phyloP scores from a whole-genome alignment of 306 rosid species.

The Mimosa bimucronata region DNA sequence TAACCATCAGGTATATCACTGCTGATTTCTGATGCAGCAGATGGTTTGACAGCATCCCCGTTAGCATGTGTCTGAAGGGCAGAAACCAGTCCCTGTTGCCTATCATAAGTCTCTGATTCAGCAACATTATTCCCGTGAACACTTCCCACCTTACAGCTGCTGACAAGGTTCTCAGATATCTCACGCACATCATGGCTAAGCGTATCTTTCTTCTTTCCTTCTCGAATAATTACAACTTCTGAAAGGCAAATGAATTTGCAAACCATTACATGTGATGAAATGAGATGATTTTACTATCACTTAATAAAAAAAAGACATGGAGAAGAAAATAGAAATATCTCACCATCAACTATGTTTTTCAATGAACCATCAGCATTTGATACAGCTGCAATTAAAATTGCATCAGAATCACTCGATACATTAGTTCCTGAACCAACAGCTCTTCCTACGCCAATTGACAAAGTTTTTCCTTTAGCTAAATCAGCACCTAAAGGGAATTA shows the following conservation, averaged over 20 bases:
- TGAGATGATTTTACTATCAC: slow-evolving; percentile 22
- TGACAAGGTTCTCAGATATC: slow-evolving; percentile 36
- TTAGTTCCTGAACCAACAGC: slow-evolving; percentile 32
- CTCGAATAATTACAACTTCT: slow-evolving; percentile 48
- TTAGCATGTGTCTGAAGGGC: slow-evolving; percentile 43
- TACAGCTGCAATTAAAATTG: slow-evolving; percentile 31
- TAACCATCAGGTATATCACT: slow-evolving; percentile 49
- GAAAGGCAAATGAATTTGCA: slow-evolving; percentile 20
- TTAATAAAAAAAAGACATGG: neutral
- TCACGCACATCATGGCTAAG: slow-evolving; percentile 25
- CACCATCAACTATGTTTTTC: slow-evolving; percentile 49
- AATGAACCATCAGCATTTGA: slow-evolving; percentile 39
- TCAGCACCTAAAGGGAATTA: slow-evolving; percentile 39
- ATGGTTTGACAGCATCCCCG: slow-evolving; percentile 36
- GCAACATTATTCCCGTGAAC: slow-evolving; percentile 31
- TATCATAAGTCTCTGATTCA: slow-evolving; percentile 40
- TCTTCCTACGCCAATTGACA: slow-evolving; percentile 35
- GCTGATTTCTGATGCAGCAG: slow-evolving; percentile 42
- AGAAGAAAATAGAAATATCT: slow-evolving; percentile 31
- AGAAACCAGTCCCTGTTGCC: slow-evolving; percentile 37
- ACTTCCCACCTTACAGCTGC: slow-evolving; percentile 34
- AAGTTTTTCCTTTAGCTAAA: slow-evolving; percentile 40
- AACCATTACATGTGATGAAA: slow-evolving; percentile 18
- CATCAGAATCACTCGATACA: slow-evolving; percentile 40
- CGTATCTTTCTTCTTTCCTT: slow-evolving; percentile 36